phyloP scores from a whole-genome alignment of 2,329 filamentous ascomycete species.

The Fusarium praegraminearum region DNA sequence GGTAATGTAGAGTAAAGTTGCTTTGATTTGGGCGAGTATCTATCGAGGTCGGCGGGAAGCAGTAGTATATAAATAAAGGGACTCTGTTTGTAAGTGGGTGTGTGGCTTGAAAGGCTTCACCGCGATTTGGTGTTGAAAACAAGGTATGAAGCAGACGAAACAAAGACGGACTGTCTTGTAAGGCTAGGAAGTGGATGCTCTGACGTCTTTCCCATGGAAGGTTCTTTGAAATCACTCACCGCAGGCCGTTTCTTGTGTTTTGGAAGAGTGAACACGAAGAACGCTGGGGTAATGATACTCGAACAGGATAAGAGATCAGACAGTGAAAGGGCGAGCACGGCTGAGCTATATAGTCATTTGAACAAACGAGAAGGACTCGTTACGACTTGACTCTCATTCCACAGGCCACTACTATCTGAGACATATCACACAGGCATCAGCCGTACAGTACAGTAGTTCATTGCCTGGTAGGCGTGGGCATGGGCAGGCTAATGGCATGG shows the following conservation, averaged over 20 bases:
- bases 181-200: conserved; percentile 37
- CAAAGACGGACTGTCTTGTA: conserved; percentile 39
- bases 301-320: conserved; percentile 1
- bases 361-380: neutral
- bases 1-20: neutral
- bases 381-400: conserved; percentile 28
- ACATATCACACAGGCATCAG: conserved; percentile 38
- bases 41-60: conserved; percentile 11
- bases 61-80: conserved; percentile 14
- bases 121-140: conserved; percentile 34
- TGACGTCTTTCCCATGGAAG: conserved; percentile 38
- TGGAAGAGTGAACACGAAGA: conserved; percentile 29
- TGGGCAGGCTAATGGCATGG: neutral
- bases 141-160: conserved; percentile 34
- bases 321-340: conserved; percentile 18
- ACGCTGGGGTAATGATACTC: conserved; percentile 26
- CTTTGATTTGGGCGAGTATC: conserved; percentile 8
- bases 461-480: neutral
- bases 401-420: conserved; percentile 29
- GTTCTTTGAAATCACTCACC: conserved; percentile 43
- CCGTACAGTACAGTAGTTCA: conserved; percentile 13
- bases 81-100: conserved; percentile 34
- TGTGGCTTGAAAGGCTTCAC: conserved; percentile 29
- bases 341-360: conserved; percentile 41
- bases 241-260: conserved; percentile 33